Base-by-base conservation (phyloP, 805 yeast species). In the Cyberlindnera euphorbiiphila region DNA sequence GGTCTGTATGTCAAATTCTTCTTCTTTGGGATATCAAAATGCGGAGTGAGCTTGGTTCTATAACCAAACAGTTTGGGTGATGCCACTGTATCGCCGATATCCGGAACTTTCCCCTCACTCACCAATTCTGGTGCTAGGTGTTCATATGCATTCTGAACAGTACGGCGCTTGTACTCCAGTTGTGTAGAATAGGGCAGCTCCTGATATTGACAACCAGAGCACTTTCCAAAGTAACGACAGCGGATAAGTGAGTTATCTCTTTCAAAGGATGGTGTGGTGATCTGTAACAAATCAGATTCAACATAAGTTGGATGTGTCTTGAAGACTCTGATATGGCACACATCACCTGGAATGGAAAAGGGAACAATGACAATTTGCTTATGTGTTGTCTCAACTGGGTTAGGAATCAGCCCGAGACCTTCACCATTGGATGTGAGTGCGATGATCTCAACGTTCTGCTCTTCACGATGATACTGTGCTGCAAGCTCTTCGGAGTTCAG, bases 191-290 rank as follows among this genome's bases (percentile, higher is more conserved):
- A 93, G 3, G 74, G 68, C 23, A 88, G 64, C 59, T 78, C 78
- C 58, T 93, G 98, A 57, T 79, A 87, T 63, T 93, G 98, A 60
- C 98, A 89, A 4, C 98, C 98, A 1, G 95, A 85, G 59, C 97
- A 89, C 46, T 77, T 76, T 11, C 95, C 95, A 64, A 91, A 93
- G 64, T 93, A 93, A 46, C 75, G 71, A 64, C 96, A 87, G 47
- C 72, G 72, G 39, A 82, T 76, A 36, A 84, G 68, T 6, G 65
- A 56, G 49, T 84, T 81, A 43, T 85, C 69, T 32, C 75, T 63
- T 31, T 49, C 56, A 4, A 45, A 39, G 0, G 82, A 69, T 2
- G 66, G 51, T 43, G 62, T 38, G 3, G 64, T 50, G 5, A 86
- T 72, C 25, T 68, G 60, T 15, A 85, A 55, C 35, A 89, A 62